phyloP scores from a whole-genome alignment of 1,139 yeast genomes.

The Candida tropicalis region DNA sequence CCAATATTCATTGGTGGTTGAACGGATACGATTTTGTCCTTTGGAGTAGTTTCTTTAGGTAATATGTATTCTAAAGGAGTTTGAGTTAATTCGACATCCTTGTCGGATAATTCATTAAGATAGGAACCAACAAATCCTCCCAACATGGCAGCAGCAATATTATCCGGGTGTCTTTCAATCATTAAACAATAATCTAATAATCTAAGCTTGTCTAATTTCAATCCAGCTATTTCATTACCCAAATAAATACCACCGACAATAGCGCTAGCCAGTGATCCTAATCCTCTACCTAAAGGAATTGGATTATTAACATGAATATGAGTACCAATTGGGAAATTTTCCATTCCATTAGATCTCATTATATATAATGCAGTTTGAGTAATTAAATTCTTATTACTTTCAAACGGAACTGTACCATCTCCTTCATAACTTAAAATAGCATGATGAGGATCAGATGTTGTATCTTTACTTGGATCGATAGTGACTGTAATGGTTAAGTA shows the following conservation, averaged over 20 bases:
- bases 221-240: slow-evolving; percentile 80
- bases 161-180: slow-evolving; percentile 98
- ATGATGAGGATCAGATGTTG: slow-evolving; percentile 64
- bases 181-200: slow-evolving; percentile 92
- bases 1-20: slow-evolving; percentile 85
- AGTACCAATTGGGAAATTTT: slow-evolving; percentile 84
- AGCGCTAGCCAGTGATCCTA: slow-evolving; percentile 98
- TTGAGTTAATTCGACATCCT: slow-evolving; percentile 72
- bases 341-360: slow-evolving; percentile 75
- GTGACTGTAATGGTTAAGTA: slow-evolving; percentile 70
- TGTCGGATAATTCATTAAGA: slow-evolving; percentile 73
- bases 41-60: slow-evolving; percentile 76
- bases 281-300: slow-evolving; percentile 93
- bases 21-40: slow-evolving; percentile 36
- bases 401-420: slow-evolving; percentile 81
- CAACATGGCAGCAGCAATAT: slow-evolving; percentile 98
- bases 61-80: slow-evolving; percentile 84
- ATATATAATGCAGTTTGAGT: slow-evolving; percentile 93
- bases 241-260: slow-evolving; percentile 96
- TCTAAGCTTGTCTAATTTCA: slow-evolving; percentile 74
- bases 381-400: slow-evolving; percentile 76
- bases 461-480: slow-evolving; percentile 55
- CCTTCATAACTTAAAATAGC: slow-evolving; percentile 73
- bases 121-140: slow-evolving; percentile 98
- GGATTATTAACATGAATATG: slow-evolving; percentile 80